Percentiles rank a stretch among this genome's conserved stretches.
Evolutionary conservation across 176 grass and related monocot species (phyloP).

Genomic region (Neostapfia colusana): DNA sequence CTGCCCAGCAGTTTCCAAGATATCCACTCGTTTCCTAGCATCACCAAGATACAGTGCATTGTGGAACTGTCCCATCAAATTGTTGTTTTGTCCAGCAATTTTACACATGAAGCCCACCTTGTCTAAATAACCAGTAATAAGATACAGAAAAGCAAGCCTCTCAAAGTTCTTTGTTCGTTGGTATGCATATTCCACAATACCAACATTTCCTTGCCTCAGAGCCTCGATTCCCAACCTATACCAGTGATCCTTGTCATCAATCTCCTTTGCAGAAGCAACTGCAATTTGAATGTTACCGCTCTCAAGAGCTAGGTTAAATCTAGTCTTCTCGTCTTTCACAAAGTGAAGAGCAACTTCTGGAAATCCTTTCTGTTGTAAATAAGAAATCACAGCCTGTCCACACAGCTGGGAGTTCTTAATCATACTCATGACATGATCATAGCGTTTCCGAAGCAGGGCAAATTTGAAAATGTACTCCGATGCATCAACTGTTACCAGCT

Average conservation of each 20-base stretch:
- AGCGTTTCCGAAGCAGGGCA: constrained; percentile 68
- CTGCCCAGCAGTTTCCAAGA: constrained; percentile 88
- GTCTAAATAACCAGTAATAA: constrained; percentile 86
- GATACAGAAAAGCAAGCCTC: constrained; percentile 94
- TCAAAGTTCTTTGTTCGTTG: constrained; percentile 98
- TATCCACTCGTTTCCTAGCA: constrained; percentile 77
- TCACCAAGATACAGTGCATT: constrained; percentile 98
- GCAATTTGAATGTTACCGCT: constrained; percentile 99
- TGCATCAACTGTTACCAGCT: constrained; percentile 77
- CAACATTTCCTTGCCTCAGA: constrained; percentile 90
- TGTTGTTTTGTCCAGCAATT: constrained; percentile 91
- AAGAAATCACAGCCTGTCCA: constrained; percentile 94
- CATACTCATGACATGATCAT: constrained; percentile 98
- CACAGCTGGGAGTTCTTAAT: constrained; percentile 92
- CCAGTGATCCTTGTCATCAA: constrained; percentile 99
- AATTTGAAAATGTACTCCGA: constrained; percentile 99
- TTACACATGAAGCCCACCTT: constrained; percentile 92
- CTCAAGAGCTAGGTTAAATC: constrained; percentile 96
- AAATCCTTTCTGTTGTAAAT: constrained; percentile 97
- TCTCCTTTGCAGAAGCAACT: constrained; percentile 97
- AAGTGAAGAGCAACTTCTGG: constrained; percentile 99
- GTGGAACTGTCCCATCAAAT: constrained; percentile 97
- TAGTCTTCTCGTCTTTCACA: constrained; percentile 96
- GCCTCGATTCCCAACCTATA: constrained; percentile 93
- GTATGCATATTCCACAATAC: constrained; percentile 98